Conservation (phyloP, 75 land plant genomes). For the Gnetum montanum region DNA sequence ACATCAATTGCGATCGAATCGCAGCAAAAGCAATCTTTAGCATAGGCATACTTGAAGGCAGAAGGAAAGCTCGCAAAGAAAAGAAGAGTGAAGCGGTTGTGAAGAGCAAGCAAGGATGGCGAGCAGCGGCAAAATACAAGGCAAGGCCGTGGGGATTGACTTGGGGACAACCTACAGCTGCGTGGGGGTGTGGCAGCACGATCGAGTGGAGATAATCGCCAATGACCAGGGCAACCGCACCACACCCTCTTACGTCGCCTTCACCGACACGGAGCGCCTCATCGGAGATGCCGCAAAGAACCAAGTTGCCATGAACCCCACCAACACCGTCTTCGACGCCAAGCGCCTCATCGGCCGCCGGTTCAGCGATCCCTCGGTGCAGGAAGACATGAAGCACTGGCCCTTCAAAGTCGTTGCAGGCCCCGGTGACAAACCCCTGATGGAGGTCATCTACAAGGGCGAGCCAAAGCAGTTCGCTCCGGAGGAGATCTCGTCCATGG, state of each 20-base stretch:
- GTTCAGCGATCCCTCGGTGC: conserved; percentile 41
- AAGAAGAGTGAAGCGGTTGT: too few relatives aligned
- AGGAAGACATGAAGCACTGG: conserved; percentile 58
- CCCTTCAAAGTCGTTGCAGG: conserved; percentile 59
- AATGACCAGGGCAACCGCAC: conserved; percentile 52
- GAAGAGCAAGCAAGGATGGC: too few relatives aligned
- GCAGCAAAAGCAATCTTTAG: too few relatives aligned
- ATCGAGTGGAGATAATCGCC: conserved; percentile 35
- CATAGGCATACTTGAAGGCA: too few relatives aligned
- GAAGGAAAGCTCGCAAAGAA: too few relatives aligned
- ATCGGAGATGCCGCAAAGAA: conserved; percentile 51
- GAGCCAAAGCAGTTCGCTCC: conserved; percentile 59
- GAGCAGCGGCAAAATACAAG: conserved; percentile 21
- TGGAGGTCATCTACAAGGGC: conserved; percentile 49
- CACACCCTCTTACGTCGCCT: conserved; percentile 48
- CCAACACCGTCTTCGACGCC: conserved; percentile 44
- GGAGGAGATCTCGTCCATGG: conserved; percentile 76
- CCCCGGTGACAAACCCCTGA: conserved; percentile 70
- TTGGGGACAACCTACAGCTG: conserved; percentile 33
- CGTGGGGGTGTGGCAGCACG: conserved; percentile 29
- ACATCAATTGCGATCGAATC: too few relatives aligned
- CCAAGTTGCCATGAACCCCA: conserved; percentile 50
- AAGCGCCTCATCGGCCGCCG: conserved; percentile 69
- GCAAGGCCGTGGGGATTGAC: conserved; percentile 49
- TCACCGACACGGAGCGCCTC: conserved; percentile 47